Percentiles rank a stretch among this genome's conserved stretches.
Conservation (phyloP, 306 rosid species). For the Vigna nakashimae region DNA sequence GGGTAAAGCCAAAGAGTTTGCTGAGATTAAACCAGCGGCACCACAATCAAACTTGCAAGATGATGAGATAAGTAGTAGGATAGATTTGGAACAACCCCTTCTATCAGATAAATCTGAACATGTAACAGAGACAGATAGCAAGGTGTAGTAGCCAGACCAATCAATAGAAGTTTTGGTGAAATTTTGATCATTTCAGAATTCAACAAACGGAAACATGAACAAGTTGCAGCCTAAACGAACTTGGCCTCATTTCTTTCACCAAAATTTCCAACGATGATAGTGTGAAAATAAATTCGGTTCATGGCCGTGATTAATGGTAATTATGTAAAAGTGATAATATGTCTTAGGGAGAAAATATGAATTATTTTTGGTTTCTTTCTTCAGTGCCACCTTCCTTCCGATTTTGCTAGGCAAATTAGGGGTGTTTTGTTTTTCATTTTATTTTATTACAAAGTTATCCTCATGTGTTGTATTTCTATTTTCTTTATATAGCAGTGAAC, state of each 20-base stretch:
- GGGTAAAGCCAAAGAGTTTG: constrained; percentile 72
- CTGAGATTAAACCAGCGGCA: constrained; percentile 43
- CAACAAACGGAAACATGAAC: constrained; percentile 1
- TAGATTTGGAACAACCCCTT: constrained; percentile 66
- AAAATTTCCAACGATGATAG: constrained; percentile 25
- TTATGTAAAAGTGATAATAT: constrained; percentile 1
- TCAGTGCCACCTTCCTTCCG: background rate
- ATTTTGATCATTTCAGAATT: constrained; percentile 17
- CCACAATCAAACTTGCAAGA: constrained; percentile 30
- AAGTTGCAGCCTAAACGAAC: constrained; percentile 24
- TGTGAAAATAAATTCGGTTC: background rate
- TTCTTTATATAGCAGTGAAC: background rate
- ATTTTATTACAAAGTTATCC: background rate
- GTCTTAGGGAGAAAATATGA: background rate
- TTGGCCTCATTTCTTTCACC: constrained; percentile 25
- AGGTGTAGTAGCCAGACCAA: constrained; percentile 28
- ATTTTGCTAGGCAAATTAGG: background rate
- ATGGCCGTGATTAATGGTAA: background rate
- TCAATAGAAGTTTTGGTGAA: constrained; percentile 30
- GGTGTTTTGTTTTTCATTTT: background rate
- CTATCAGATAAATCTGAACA: constrained; percentile 44
- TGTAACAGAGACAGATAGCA: constrained; percentile 38
- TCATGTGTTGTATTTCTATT: background rate
- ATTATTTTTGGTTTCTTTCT: background rate
- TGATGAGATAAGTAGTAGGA: constrained; percentile 25